Evolutionary conservation across 306 rosid genomes (phyloP), one percentile per base, ranked within the genome.

Genomic region (Gastrolobium villosum): DNA sequence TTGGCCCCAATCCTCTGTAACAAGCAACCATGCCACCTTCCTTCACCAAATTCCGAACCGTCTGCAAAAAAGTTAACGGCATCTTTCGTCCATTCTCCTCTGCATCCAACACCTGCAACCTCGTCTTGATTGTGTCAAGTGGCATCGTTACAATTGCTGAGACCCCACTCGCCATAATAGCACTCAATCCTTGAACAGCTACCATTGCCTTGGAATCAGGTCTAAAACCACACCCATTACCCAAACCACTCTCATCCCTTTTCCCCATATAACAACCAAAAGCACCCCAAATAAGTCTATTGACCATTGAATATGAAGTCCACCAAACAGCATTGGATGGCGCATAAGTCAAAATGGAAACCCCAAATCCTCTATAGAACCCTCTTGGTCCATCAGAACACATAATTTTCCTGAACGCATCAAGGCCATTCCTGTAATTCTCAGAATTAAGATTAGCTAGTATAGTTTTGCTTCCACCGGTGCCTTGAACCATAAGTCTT

Each of bases 321-420:
- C 99, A 95, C 99, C 99, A 95, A 70, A 95, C 96, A 4, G 98
- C 99, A 89, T 95, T 95, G 3, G 98, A 91, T 6, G 99, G 99
- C 0, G 99, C 98, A 71, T 95, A 95, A 11, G 98, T 92, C 83
- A 95, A 35, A 6, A 91, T 89, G 0, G 99, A 91, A 75, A 91
- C 82, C 74, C 99, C 99, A 82, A 95, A 95, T 54, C 99, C 99
- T 56, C 99, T 88, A 15, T 95, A 95, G 34, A 95, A 82, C 35
- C 99, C 99, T 85, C 88, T 74, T 35, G 88, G 54, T 6, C 99
- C 99, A 86, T 95, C 99, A 0, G 94, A 83, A 71, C 59, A 74
- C 4, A 91, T 30, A 74, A 95, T 95, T 59, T 95, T 89, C 76
- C 91, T 79, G 45, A 93, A 95, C 1, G 97, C 99, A 63, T 95